A percentile compares a stretch with the other conserved stretches of the same genome.
phyloP scores from a whole-genome alignment of 1,139 yeast species.

The Debaryomycetaceae sp. region DNA sequence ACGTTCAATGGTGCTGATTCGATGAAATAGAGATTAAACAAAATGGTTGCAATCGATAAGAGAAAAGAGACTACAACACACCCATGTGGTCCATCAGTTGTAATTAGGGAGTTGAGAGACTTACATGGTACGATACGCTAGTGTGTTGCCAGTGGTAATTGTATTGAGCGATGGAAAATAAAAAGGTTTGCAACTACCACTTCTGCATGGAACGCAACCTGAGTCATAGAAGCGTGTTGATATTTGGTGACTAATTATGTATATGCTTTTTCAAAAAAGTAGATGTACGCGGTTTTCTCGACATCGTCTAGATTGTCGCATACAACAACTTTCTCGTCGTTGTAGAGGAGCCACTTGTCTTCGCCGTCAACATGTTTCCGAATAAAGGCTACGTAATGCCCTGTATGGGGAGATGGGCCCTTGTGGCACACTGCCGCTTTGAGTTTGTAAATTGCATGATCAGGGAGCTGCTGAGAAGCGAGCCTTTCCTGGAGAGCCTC shows the following conservation, averaged over 20 bases:
- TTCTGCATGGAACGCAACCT: not conserved
- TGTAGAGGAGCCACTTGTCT: slow-evolving; percentile 77
- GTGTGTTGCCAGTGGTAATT: too few species aligned
- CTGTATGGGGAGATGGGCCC: slow-evolving; percentile 91
- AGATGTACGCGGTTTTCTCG: slow-evolving; percentile 60
- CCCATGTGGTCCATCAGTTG: too few species aligned
- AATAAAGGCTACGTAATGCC: slow-evolving; percentile 89
- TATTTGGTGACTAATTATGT: not conserved
- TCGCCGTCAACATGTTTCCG: slow-evolving; percentile 37
- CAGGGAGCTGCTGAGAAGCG: slow-evolving; percentile 1
- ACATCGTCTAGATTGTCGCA: slow-evolving; percentile 67
- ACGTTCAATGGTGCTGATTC: not conserved
- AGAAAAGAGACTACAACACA: too few species aligned
- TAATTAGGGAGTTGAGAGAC: too few species aligned
- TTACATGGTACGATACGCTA: too few species aligned
- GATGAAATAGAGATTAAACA: not conserved
- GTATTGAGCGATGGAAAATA: too few species aligned
- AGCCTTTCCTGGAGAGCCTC: slow-evolving; percentile 11
- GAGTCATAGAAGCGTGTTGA: not conserved
- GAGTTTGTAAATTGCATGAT: slow-evolving; percentile 42
- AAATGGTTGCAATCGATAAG: too few species aligned
- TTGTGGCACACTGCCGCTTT: slow-evolving; percentile 86
- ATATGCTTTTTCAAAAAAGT: slow-evolving; percentile 33
- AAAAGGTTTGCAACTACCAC: not conserved
- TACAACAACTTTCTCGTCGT: slow-evolving; percentile 88